phyloP scores from a whole-genome alignment of 2,329 filamentous ascomycete genomes.

The Xylaria digitata region DNA sequence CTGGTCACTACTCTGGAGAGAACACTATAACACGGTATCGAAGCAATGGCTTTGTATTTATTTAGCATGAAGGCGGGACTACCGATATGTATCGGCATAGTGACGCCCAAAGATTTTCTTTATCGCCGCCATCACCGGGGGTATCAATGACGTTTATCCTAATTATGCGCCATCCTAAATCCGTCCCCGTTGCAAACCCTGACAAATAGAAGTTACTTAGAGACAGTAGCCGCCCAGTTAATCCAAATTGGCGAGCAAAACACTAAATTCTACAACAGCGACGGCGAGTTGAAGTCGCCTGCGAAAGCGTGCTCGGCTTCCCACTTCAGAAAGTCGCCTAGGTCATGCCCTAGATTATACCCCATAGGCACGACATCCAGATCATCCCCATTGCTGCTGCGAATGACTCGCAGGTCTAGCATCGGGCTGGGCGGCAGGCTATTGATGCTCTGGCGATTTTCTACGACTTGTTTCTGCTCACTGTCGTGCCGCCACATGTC shows the following conservation, averaged over 20 bases:
- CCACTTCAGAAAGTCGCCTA: conserved; percentile 69
- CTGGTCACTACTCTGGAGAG: neutral
- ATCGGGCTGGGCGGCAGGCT: conserved; percentile 65
- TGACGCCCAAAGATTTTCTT: conserved; percentile 19
- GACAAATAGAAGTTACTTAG: neutral
- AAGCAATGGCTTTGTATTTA: conserved; percentile 13
- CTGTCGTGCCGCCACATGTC: conserved; percentile 53
- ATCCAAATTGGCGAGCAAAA: conserved; percentile 2
- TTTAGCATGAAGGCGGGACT: conserved; percentile 4
- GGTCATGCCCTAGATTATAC: conserved; percentile 68
- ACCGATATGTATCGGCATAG: conserved; percentile 7
- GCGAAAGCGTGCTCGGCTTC: conserved; percentile 63
- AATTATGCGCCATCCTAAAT: conserved; percentile 11
- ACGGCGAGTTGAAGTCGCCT: conserved; percentile 43
- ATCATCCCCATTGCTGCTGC: conserved; percentile 53
- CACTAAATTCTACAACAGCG: conserved; percentile 18
- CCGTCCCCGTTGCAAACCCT: conserved; percentile 3
- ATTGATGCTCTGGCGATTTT: conserved; percentile 51
- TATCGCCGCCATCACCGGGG: conserved; percentile 22
- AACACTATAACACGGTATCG: neutral
- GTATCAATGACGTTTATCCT: conserved; percentile 36
- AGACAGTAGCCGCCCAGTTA: neutral
- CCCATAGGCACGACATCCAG: conserved; percentile 66
- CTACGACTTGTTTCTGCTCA: conserved; percentile 45
- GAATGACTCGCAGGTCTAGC: conserved; percentile 59